These are phyloP conservation scores for Strigomonas culicis DNA, from an alignment of 208 protist genomes.

Conservation along the genomic window DNA sequence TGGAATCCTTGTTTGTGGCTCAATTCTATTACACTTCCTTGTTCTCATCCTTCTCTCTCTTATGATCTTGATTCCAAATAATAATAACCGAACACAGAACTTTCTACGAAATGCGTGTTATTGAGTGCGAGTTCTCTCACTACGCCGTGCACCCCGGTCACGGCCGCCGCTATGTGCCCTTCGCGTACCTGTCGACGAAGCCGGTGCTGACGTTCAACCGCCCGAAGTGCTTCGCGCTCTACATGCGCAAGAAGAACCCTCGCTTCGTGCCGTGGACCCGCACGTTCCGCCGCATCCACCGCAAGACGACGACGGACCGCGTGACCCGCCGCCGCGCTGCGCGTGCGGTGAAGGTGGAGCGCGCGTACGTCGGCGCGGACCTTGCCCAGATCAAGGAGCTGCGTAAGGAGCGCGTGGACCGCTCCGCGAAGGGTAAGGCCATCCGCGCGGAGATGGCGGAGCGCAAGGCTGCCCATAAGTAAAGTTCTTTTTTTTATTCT, in stretches of 20 bases:
- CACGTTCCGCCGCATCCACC: conserved; percentile 92
- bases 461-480: conserved; percentile 92
- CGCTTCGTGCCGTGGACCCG: conserved; percentile 91
- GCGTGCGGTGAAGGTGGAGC: conserved; percentile 65
- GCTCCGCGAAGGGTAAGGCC: conserved; percentile 87
- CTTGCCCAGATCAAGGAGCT: conserved; percentile 88
- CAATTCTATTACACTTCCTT: conserved; percentile 9
- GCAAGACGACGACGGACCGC: conserved; percentile 88
- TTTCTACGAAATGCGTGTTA: conserved; percentile 66
- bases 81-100: background rate
- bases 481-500: conserved; percentile 21
- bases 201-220: conserved; percentile 91
- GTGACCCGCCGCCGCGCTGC: conserved; percentile 77
- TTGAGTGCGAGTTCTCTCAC: conserved; percentile 93
- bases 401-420: conserved; percentile 80
- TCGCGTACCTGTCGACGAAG: conserved; percentile 93
- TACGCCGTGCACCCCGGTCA: conserved; percentile 93
- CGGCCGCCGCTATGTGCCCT: conserved; percentile 91
- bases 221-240: conserved; percentile 89
- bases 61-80: conserved; percentile 12
- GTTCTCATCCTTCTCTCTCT: conserved; percentile 15
- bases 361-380: conserved; percentile 86
- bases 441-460: conserved; percentile 85
- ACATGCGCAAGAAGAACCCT: conserved; percentile 95
- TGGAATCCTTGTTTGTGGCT: background rate